Percentiles rank a stretch among this genome's conserved stretches.
phyloP scores from a whole-genome alignment of 1,284 basidiomycete species.

The Pseudozyma thailandica region DNA sequence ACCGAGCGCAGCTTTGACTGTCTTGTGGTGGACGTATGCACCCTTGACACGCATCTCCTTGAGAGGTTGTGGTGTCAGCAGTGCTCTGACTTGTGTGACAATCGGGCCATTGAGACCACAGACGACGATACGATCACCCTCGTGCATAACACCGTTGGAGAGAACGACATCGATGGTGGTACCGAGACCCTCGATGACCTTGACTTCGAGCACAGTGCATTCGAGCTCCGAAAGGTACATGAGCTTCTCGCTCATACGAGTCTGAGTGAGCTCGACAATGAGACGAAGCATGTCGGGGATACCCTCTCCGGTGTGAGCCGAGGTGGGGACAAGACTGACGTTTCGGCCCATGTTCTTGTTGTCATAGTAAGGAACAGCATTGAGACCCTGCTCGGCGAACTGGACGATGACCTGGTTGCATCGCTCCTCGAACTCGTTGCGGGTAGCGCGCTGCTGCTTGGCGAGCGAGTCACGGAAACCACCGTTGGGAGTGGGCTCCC shows the following conservation, averaged over 20 bases:
- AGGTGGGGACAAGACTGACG: slow-evolving; percentile 96
- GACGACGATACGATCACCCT: slow-evolving; percentile 94
- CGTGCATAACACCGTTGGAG: slow-evolving; percentile 90
- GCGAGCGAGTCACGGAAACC: slow-evolving; percentile 91
- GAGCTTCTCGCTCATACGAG: slow-evolving; percentile 94
- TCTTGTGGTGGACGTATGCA: slow-evolving; percentile 96
- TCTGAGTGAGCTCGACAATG: slow-evolving; percentile 95
- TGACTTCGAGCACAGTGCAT: slow-evolving; percentile 99
- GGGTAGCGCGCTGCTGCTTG: slow-evolving; percentile 83
- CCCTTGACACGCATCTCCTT: slow-evolving; percentile 98
- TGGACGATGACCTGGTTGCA: slow-evolving; percentile 85
- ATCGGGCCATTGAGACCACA: slow-evolving; percentile 98
- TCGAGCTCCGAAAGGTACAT: slow-evolving; percentile 99
- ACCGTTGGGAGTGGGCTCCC: slow-evolving; percentile 89
- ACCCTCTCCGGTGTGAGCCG: slow-evolving; percentile 97
- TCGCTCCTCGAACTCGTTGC: slow-evolving; percentile 93
- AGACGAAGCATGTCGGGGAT: slow-evolving; percentile 99
- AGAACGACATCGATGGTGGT: slow-evolving; percentile 98
- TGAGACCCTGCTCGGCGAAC: slow-evolving; percentile 97
- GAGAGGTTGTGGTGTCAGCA: slow-evolving; percentile 95
- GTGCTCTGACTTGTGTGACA: slow-evolving; percentile 90
- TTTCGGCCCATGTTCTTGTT: slow-evolving; percentile 96
- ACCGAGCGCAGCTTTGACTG: slow-evolving; percentile 96
- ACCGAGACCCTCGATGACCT: slow-evolving; percentile 97
- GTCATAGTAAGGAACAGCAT: slow-evolving; percentile 94